These are phyloP conservation scores for Lomentospora prolificans DNA, from an alignment of 2,329 filamentous ascomycete genomes.

Conservation along the genomic window DNA sequence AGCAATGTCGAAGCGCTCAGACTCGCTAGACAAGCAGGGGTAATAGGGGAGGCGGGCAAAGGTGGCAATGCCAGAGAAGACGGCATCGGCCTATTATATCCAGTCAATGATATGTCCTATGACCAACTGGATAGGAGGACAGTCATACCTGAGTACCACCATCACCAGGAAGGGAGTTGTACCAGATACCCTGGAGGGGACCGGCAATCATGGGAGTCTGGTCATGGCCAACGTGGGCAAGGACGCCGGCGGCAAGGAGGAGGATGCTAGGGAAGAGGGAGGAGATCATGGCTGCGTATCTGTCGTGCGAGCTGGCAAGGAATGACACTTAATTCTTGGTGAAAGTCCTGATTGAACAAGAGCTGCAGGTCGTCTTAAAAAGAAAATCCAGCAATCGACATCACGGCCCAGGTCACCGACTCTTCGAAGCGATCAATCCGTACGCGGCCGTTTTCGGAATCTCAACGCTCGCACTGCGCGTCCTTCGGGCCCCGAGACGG, in stretches of 20 bases:
- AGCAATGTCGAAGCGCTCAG: constrained; percentile 58
- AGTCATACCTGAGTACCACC: constrained; percentile 60
- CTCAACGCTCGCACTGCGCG: not conserved
- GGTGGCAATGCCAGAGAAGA: constrained; percentile 62
- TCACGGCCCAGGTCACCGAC: not conserved
- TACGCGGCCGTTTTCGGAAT: not conserved
- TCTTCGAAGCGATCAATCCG: not conserved
- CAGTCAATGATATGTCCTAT: not conserved
- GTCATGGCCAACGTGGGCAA: constrained; percentile 50
- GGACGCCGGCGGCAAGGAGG: constrained; percentile 37
- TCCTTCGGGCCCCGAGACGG: not conserved
- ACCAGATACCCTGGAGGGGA: constrained; percentile 69
- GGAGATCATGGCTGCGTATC: not conserved
- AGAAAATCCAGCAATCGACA: not conserved
- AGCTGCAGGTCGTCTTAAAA: not conserved
- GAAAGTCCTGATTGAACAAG: not conserved
- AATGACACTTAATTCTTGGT: no score
- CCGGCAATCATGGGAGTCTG: constrained; percentile 52
- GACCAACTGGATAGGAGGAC: not conserved
- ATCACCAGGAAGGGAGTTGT: constrained; percentile 72
- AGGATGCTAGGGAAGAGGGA: constrained; percentile 14
- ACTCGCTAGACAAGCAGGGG: constrained; percentile 59
- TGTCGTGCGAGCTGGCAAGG: not conserved
- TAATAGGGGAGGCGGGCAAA: constrained; percentile 63
- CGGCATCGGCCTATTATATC: not conserved